phyloP scores from a whole-genome alignment of 371 early-diverging fungal genomes.

The Mucor plumbeus region DNA sequence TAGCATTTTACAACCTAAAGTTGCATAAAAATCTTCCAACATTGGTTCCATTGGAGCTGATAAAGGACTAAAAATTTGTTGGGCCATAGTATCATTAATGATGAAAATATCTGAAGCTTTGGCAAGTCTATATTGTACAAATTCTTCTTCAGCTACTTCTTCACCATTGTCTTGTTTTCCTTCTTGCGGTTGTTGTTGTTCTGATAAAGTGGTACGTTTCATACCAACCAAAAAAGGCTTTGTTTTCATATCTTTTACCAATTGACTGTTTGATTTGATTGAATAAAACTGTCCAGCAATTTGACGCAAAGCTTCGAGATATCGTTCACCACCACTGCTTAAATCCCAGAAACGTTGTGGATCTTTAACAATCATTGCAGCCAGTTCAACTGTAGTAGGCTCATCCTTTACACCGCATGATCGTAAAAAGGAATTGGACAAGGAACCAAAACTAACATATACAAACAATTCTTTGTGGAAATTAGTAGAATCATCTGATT shows the following conservation, averaged over 20 bases:
- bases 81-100: slow-evolving; percentile 79
- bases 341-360: slow-evolving; percentile 75
- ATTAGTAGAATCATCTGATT: slow-evolving; percentile 44
- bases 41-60: slow-evolving; percentile 69
- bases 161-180: slow-evolving; percentile 20
- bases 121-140: slow-evolving; percentile 70
- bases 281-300: slow-evolving; percentile 74
- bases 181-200: slow-evolving; percentile 7
- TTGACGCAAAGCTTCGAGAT: slow-evolving; percentile 72
- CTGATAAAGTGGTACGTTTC: slow-evolving; percentile 31
- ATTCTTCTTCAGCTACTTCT: slow-evolving; percentile 36
- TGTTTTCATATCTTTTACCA: slow-evolving; percentile 66
- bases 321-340: slow-evolving; percentile 72
- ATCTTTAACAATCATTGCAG: slow-evolving; percentile 69
- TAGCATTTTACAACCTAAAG: slow-evolving; percentile 75
- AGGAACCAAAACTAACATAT: slow-evolving; percentile 75
- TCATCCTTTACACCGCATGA: slow-evolving; percentile 89
- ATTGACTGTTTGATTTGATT: slow-evolving; percentile 47
- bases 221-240: slow-evolving; percentile 65
- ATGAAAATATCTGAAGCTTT: slow-evolving; percentile 76
- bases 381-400: slow-evolving; percentile 79
- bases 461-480: slow-evolving; percentile 67
- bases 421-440: slow-evolving; percentile 79
- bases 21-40: slow-evolving; percentile 70
- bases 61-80: slow-evolving; percentile 79